Evolutionary conservation across 176 grass and related monocot genomes (phyloP).

Genomic region (Oryza glumipatula): DNA sequence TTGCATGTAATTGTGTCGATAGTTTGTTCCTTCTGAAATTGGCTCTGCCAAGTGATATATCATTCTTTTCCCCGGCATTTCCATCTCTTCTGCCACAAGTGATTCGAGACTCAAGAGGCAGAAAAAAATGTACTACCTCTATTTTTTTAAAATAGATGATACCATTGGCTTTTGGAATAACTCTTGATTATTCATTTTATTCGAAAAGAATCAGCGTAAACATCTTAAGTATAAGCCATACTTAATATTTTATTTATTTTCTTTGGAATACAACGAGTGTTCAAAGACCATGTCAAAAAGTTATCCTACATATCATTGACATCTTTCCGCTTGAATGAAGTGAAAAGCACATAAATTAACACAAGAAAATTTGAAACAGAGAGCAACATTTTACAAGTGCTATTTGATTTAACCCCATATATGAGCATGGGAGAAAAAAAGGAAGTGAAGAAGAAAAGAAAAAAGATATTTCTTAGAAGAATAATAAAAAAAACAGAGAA

Average conservation of each 20-base stretch:
- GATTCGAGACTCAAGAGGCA: neutral
- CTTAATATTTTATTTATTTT: no score
- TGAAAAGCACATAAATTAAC: neutral
- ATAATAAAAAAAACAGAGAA: neutral
- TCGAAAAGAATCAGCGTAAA: no score
- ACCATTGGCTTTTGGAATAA: no score
- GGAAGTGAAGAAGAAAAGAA: neutral
- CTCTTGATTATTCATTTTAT: no score
- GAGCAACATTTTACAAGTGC: neutral
- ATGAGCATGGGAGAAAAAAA: neutral
- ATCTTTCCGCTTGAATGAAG: neutral
- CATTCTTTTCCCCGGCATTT: neutral
- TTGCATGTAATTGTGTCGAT: slow-evolving; percentile 14
- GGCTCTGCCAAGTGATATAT: neutral
- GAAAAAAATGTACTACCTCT: no score
- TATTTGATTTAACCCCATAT: neutral
- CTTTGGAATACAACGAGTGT: no score
- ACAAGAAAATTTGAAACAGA: neutral
- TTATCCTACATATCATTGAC: neutral
- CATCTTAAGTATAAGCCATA: no score
- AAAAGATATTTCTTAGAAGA: neutral
- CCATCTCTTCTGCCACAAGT: neutral
- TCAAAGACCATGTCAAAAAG: no score
- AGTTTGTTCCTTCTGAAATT: slow-evolving; percentile 4
- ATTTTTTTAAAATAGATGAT: no score